Base-by-base conservation (phyloP, 1,284 basidiomycete species). In the Leccinum laetum region DNA sequence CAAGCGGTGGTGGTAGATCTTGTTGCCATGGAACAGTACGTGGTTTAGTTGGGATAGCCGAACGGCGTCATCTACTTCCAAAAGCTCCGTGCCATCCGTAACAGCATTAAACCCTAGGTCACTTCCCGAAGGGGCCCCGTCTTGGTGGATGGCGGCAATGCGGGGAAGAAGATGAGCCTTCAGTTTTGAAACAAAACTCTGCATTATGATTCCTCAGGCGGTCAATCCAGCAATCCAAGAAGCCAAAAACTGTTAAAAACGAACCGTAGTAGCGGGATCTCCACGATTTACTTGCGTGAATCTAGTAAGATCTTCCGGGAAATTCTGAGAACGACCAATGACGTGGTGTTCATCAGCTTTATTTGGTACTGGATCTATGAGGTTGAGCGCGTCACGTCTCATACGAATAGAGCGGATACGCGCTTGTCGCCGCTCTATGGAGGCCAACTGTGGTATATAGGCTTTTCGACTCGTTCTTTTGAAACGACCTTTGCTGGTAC, bases 271-370 rank as follows among this genome's bases (percentile, higher is more conserved):
- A 21, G 46, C 46, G 18, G 46, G 46, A 52, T 52, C 46, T 18
- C n/a, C 46, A 18, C 5, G 5, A 18, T 52, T 52, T 11, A 6
- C 21, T 29, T 35, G 60, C 13, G 68, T 14, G 65, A 69, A 74
- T 9, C 58, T 32, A 1, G 58, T 55, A 7, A 78, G 46, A n/a
- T 69, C 60, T 21, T 68, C 46, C 1, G 41, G 60, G 24, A 64
- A 61, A 55, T 67, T 69, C 35, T 66, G 63, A 18, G 62, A 65
- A 10, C 55, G 61, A 4, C 66, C 69, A 2, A 75, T 70, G 46
- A 61, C 57, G 44, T 72, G 63, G 41, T 70, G 70, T 14, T 61
- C 53, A 2, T 69, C 57, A 2, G 52, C 29, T 13, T 14, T 11
- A 11, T 58, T 35, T 3, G 49, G 44, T 18, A 44, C 24, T 13